phyloP scores from a whole-genome alignment of 148 eudicot genomes.

The Silene latifolia region DNA sequence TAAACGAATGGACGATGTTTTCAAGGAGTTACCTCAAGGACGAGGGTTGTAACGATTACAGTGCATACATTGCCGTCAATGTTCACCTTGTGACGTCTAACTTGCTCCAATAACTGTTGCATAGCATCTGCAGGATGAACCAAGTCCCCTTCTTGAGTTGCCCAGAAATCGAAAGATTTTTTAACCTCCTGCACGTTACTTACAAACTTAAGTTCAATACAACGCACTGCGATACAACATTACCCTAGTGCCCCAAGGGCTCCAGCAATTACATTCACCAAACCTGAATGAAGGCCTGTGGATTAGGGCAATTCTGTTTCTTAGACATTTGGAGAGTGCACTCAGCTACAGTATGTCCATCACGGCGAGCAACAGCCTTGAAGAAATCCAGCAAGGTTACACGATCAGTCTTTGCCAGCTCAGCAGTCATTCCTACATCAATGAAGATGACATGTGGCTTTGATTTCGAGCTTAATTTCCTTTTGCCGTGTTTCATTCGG shows the following conservation, averaged over 20 bases:
- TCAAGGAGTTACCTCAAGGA: conserved; percentile 72
- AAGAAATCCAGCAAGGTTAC: conserved; percentile 77
- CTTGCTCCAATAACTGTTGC: conserved; percentile 84
- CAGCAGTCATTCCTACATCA: conserved; percentile 99
- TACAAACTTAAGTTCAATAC: conserved; percentile 8
- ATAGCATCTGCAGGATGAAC: conserved; percentile 96
- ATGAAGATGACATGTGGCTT: conserved; percentile 92
- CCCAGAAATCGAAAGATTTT: conserved; percentile 92
- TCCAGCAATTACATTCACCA: no score
- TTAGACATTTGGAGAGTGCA: conserved; percentile 72
- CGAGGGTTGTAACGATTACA: conserved; percentile 92
- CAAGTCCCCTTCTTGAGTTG: conserved; percentile 82
- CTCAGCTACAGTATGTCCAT: conserved; percentile 87
- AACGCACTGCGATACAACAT: no score
- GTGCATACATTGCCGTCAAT: conserved; percentile 94
- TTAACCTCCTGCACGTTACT: conserved; percentile 63
- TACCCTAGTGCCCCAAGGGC: no score
- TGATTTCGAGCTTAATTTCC: conserved; percentile 46
- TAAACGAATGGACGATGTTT: no score
- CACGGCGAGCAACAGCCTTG: conserved; percentile 87
- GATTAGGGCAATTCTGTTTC: conserved; percentile 87
- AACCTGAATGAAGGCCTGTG: conserved; percentile 78
- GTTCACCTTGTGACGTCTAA: conserved; percentile 84
- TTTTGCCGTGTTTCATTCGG: conserved; percentile 43
- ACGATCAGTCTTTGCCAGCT: conserved; percentile 74